phyloP scores from a whole-genome alignment of 129 eudicot species.

The Calendula officinalis region DNA sequence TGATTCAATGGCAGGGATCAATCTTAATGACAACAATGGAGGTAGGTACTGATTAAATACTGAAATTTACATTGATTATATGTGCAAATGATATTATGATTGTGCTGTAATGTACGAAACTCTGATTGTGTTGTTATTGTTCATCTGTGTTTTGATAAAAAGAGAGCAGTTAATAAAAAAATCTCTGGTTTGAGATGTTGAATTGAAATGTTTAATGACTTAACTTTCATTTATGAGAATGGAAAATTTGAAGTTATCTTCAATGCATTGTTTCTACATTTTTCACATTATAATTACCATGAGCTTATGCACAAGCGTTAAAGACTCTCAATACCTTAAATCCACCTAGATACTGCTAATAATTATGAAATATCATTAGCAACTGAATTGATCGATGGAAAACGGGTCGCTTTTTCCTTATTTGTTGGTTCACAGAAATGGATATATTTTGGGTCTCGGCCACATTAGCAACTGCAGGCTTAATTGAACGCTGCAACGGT shows the following conservation, averaged over 20 bases:
- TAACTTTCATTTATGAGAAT: constrained; percentile 5
- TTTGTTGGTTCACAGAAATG: too few relatives aligned
- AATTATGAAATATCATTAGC: too few relatives aligned
- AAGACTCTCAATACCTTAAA: too few relatives aligned
- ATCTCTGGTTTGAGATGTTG: constrained; percentile 18
- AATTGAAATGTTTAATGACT: constrained; percentile 9
- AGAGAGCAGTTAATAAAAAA: neutral
- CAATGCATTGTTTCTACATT: neutral
- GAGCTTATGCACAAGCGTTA: too few relatives aligned
- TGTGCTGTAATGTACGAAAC: constrained; percentile 9
- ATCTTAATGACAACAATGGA: constrained; percentile 35
- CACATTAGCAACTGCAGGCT: too few relatives aligned
- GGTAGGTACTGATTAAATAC: constrained; percentile 14
- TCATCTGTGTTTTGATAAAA: constrained; percentile 14
- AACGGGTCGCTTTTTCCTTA: too few relatives aligned
- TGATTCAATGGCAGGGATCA: constrained; percentile 57
- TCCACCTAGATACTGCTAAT: too few relatives aligned
- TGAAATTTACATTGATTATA: neutral
- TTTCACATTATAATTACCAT: too few relatives aligned
- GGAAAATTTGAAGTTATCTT: constrained; percentile 17
- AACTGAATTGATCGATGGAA: too few relatives aligned
- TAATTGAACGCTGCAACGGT: too few relatives aligned
- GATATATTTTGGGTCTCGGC: too few relatives aligned
- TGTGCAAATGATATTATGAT: neutral
- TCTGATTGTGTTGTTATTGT: constrained; percentile 7